Evolutionary conservation across 345 rosid species (phyloP), one percentile per base, ranked within the genome.

Genomic region (Salix suchowensis): DNA sequence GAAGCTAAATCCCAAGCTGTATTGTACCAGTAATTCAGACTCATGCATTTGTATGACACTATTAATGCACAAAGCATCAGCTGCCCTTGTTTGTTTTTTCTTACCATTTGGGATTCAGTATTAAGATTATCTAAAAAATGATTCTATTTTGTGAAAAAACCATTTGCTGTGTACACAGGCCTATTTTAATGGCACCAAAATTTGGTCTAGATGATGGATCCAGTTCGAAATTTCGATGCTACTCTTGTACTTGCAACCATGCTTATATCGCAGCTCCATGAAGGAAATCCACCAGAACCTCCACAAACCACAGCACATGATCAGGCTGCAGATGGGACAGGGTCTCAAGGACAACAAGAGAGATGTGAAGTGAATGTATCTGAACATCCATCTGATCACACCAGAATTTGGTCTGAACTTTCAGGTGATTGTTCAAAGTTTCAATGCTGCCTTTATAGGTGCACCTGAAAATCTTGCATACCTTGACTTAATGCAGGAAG

Each of bases 381-480:
- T 36, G 92, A 87, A 86, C 91, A 92, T 62, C 94, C 89, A 75
- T 92, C 95, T 77, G 90, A 86, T 78, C 92, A 89, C 82, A 96
- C 97, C 68, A 88, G 89, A 88, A 88, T 94, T 80, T 96, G 99
- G 97, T 92, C 97, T 80, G 92, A 94, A 54, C 95, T 93, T 82
- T 89, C 97, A 74, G 98, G 98, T 90, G 85, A 76, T 30, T 67
- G 12, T 66, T 67, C 44, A 44, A 40, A 40, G 30, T 40, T 66
- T 69, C 58, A 19, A 16, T n/a, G 62, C 10, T 78, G 68, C 71
- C 66, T 50, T 48, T 78, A 19, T 42, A 50, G 67, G n/a, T 28
- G 52, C 69, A 34, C 34, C 67, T 62, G 52, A 24, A 81, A 83
- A 76, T 42, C 54, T 82, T 77, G 65, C 4, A 15, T 61, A 36